phyloP scores from a whole-genome alignment of 306 rosid genomes.

The Acacia melanoxylon region DNA sequence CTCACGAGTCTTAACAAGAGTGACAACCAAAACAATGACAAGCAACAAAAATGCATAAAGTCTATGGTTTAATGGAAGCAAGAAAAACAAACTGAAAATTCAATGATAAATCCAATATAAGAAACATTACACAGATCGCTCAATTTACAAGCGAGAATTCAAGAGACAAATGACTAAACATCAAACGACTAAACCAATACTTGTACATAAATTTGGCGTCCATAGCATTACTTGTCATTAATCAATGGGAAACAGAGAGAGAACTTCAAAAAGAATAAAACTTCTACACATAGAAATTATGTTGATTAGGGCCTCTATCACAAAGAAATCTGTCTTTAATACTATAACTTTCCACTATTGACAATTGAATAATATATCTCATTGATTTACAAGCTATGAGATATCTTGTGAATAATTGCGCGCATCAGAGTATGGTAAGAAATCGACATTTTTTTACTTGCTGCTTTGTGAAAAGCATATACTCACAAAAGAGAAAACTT shows the following conservation, averaged over 20 bases:
- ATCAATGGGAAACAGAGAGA: not conserved
- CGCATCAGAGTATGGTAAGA: conserved; percentile 7
- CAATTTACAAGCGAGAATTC: too few relatives aligned
- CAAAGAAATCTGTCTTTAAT: not conserved
- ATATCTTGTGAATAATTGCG: conserved; percentile 3
- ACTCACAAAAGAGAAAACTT: not conserved
- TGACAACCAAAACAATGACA: too few relatives aligned
- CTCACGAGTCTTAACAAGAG: too few relatives aligned
- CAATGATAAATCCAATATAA: too few relatives aligned
- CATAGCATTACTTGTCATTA: conserved; percentile 5
- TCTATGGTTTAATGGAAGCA: too few relatives aligned
- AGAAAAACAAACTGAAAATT: too few relatives aligned
- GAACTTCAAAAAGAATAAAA: conserved; percentile 1
- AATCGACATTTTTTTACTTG: conserved; percentile 11
- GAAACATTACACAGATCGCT: too few relatives aligned
- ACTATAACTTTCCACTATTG: conserved; percentile 16
- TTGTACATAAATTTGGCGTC: conserved; percentile 7
- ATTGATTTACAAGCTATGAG: conserved; percentile 10
- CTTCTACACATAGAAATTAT: not conserved
- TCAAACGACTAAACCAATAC: conserved; percentile 1
- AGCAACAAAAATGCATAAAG: too few relatives aligned
- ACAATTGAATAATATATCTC: not conserved
- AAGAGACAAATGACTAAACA: too few relatives aligned
- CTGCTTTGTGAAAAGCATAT: conserved; percentile 11
- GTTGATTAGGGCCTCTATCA: conserved; percentile 7